Conservation (phyloP, 1,139 yeast species). For the Scheffersomyces titani region DNA sequence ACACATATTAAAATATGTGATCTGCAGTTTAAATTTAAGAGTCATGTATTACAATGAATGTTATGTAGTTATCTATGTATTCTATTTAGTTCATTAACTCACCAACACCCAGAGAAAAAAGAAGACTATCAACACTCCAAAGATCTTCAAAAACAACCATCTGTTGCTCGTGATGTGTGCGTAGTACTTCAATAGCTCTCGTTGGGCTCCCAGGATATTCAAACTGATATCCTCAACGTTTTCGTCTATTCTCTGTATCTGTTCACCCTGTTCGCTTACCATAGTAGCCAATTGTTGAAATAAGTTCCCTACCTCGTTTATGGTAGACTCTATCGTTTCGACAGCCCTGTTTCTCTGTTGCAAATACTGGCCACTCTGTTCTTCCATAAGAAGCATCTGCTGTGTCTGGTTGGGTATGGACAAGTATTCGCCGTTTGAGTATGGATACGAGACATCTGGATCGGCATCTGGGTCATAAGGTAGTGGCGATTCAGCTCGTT, state of each 20-base stretch:
- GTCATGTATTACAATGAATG: neutral
- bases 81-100: slow-evolving; percentile 35
- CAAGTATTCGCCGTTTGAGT: slow-evolving; percentile 43
- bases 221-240: slow-evolving; percentile 91
- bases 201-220: slow-evolving; percentile 90
- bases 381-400: slow-evolving; percentile 72
- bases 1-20: too few relatives aligned
- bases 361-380: slow-evolving; percentile 71
- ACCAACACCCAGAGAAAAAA: slow-evolving; percentile 79
- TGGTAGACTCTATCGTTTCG: slow-evolving; percentile 92
- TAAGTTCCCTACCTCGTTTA: slow-evolving; percentile 92
- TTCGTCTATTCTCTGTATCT: slow-evolving; percentile 91
- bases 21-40: neutral
- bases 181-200: slow-evolving; percentile 88
- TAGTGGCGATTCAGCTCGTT: slow-evolving; percentile 14
- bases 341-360: slow-evolving; percentile 89
- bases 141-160: slow-evolving; percentile 88
- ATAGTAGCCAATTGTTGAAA: slow-evolving; percentile 94
- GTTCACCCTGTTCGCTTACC: slow-evolving; percentile 98
- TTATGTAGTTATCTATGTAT: neutral
- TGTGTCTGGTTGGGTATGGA: slow-evolving; percentile 76
- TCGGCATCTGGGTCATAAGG: slow-evolving; percentile 38
- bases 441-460: slow-evolving; percentile 31
- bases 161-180: slow-evolving; percentile 86
- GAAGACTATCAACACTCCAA: slow-evolving; percentile 81